Base-by-base conservation (phyloP, 495 filamentous ascomycete genomes). In the Penicillium desertorum region DNA sequence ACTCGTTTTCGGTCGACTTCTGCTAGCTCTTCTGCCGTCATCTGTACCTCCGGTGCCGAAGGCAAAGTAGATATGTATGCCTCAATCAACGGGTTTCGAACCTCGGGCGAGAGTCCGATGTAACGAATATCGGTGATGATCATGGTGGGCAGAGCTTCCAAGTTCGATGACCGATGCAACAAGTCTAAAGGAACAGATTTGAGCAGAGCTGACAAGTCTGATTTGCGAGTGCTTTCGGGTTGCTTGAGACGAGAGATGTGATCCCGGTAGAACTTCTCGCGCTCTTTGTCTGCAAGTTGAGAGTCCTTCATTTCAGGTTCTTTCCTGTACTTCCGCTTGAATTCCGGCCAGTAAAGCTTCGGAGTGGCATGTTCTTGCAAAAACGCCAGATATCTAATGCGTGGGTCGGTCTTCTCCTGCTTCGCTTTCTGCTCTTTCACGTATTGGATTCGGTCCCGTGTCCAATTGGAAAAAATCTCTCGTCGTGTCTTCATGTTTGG, bases 331-430 rank as follows among this genome's bases (percentile, higher is more conserved):
- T 96, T 98, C 30, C 93, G 81, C 60, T 90, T 90, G 70, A 98
- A 98, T 67, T 98, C 94, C 0, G 89, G 86, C 94, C 94, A 98
- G 71, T 95, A 98, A 11, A 98, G 76, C 73, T 96, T 97, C 2
- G 89, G 87, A 0, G 86, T 93, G 1, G 91, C 91, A 54, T 88
- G 77, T 58, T 87, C 84, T 55, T 92, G 84, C 20, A 98, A 76
- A 60, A 98, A 91, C 0, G 81, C 83, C 57, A 97, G 72, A 69
- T 92, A 98, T 25, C 88, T 84, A 56, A 96, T 90, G 22, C 83
- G 79, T 8, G 94, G 95, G 61, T 98, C 91, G 51, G 85, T 83
- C 75, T 91, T 93, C 66, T 89, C 88, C 60, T 90, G 82, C 45
- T 85, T 87, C 54, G 85, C 86, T 43, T 89, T 88, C 63, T 81